Percentiles rank a stretch among this genome's conserved stretches.
Evolutionary conservation across 768 basidiomycete genomes (phyloP).

Genomic region (Kwoniella dendrophila): DNA sequence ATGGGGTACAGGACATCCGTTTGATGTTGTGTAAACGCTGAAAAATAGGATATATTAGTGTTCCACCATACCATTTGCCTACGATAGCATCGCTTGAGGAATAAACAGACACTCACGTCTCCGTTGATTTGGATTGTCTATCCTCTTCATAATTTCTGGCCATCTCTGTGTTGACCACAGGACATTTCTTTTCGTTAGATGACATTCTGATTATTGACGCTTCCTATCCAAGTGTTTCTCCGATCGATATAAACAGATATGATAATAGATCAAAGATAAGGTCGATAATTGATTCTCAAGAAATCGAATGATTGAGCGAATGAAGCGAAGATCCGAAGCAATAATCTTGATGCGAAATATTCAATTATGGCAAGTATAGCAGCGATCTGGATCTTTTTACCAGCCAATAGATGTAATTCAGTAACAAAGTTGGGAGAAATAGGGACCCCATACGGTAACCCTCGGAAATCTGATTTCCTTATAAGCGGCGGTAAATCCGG

Average conservation of each 20-base stretch:
- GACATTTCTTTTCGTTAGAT: conserved; percentile 11
- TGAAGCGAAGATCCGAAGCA: too few species aligned
- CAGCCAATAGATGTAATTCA: too few species aligned
- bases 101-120: conserved; percentile 26
- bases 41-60: neutral
- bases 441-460: neutral
- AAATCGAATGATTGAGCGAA: too few species aligned
- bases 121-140: conserved; percentile 38
- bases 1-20: conserved; percentile 65
- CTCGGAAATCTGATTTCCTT: neutral
- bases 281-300: too few species aligned
- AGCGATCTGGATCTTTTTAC: too few species aligned
- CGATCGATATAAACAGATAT: neutral
- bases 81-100: too few species aligned
- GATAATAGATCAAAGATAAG: conserved; percentile 1
- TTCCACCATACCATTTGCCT: neutral
- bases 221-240: neutral
- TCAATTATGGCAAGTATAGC: too few species aligned
- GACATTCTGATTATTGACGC: conserved; percentile 21
- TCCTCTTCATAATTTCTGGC: conserved; percentile 38
- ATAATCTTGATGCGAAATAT: too few species aligned
- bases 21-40: conserved; percentile 76
- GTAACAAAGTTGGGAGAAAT: neutral
- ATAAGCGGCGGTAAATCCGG: too few species aligned
- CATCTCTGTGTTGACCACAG: conserved; percentile 14